Evolutionary conservation across 2,329 filamentous ascomycete genomes (phyloP), one percentile per base, ranked within the genome.

Genomic region (Fusarium oligoseptatum): DNA sequence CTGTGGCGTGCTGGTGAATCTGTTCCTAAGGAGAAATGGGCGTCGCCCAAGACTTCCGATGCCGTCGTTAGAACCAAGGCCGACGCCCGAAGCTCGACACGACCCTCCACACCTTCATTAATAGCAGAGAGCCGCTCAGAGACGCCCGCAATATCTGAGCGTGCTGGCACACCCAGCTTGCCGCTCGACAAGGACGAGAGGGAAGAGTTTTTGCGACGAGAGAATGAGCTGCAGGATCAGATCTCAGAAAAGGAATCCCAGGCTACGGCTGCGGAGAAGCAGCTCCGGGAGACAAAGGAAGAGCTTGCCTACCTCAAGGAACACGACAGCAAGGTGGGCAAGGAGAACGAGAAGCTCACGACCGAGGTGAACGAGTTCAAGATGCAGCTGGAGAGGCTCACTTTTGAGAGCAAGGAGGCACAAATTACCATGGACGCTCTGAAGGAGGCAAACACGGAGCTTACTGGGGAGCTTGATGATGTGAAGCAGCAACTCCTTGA

Each of bases 171-270:
- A 14, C 96, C 96, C 3, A 95, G 94, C 80, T 87, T 98, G 75
- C 91, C 94, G 43, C 87, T 98, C 69, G 97, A 99, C 66, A 98
- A 97, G 84, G 97, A 99, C 77, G 97, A 99, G 84, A 92, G 95
- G 70, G 97, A 99, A 79, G 97, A 99, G 82, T 99, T 98, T 80
- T 84, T 99, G 74, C 91, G 95, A 78, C 92, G 97, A 65, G 97
- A 99, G 82, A 99, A 99, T 79, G 97, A 99, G 82, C 89, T 99
- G 48, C 97, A 98, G 82, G 97, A 99, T 81, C 96, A 98, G 85
- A 89, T 99, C 64, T 92, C 97, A 2, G 97, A 99, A 84, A 97
- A 92, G 84, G 97, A 99, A 83, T 92, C 93, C 3, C 92, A 93
- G 75, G 92, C 97, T 48, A 91, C 92, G 9, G 89, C 92, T 32